Conservation (phyloP, 208 protist genomes). For the Trichomonas vaginalis region DNA sequence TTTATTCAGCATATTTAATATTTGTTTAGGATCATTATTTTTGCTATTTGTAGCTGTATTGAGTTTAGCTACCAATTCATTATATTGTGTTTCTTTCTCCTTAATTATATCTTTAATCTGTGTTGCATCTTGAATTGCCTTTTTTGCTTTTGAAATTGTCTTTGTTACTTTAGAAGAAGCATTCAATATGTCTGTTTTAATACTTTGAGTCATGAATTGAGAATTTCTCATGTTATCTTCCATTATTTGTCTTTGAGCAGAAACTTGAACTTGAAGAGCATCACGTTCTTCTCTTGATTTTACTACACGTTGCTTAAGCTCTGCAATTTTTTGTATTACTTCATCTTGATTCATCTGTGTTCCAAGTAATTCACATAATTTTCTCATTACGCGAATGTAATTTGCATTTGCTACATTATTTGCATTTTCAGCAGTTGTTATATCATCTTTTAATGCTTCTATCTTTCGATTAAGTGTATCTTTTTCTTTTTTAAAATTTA, state of each 20-base stretch:
- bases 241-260: not conserved
- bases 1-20: not conserved
- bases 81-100: not conserved
- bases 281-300: not conserved
- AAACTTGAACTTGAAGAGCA: not conserved
- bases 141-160: not conserved
- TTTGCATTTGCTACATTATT: not conserved
- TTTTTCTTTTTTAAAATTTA: not conserved
- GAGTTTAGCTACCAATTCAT: not conserved
- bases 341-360: not conserved
- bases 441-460: not conserved
- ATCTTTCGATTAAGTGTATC: not conserved
- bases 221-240: not conserved
- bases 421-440: not conserved
- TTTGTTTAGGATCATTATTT: not conserved
- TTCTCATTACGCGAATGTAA: not conserved
- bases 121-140: not conserved
- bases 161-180: not conserved
- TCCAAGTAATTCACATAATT: not conserved
- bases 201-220: not conserved
- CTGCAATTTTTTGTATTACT: not conserved
- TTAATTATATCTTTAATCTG: not conserved
- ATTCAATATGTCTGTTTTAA: not conserved
- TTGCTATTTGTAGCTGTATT: not conserved
- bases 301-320: not conserved